A percentile compares a stretch with the other conserved stretches of the same genome.
Conservation (phyloP, 2,329 filamentous ascomycete species). For the Epichloe glyceriae region DNA sequence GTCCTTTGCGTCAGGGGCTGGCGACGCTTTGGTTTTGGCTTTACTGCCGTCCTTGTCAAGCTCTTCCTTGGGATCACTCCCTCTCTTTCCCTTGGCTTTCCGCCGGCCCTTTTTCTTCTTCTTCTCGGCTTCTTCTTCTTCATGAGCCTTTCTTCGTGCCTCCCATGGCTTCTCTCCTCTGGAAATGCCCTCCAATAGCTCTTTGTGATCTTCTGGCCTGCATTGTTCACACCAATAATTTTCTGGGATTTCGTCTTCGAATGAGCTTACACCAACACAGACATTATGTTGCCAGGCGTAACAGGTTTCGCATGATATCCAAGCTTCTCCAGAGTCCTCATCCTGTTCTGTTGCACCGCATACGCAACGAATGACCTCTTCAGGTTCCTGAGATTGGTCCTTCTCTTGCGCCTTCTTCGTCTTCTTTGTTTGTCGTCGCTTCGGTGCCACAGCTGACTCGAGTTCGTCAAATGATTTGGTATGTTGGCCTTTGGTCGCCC, state of each 20-base stretch:
- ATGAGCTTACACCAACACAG: slow-evolving; percentile 75
- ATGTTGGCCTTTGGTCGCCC: slow-evolving; percentile 94
- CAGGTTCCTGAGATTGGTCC: slow-evolving; percentile 38
- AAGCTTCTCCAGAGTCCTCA: slow-evolving; percentile 74
- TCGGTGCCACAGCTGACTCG: slow-evolving; percentile 42
- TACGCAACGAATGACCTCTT: slow-evolving; percentile 80
- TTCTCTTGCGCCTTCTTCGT: slow-evolving; percentile 53
- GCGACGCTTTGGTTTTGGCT: slow-evolving; percentile 25
- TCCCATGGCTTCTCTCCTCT: slow-evolving; percentile 84
- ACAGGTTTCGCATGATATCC: slow-evolving; percentile 93
- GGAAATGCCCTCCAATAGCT: slow-evolving; percentile 63
- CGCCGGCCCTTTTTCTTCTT: slow-evolving; percentile 46
- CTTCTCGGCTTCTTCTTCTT: slow-evolving; percentile 48
- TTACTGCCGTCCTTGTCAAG: slow-evolving; percentile 28
- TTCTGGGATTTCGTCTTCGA: slow-evolving; percentile 64
- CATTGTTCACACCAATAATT: slow-evolving; percentile 92
- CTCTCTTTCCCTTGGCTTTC: slow-evolving; percentile 50
- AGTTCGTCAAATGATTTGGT: slow-evolving; percentile 73
- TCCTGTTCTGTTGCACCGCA: slow-evolving; percentile 80
- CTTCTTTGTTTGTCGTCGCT: slow-evolving; percentile 37
- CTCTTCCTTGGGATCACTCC: slow-evolving; percentile 54
- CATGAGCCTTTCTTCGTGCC: slow-evolving; percentile 47
- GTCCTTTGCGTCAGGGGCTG: slow-evolving; percentile 32
- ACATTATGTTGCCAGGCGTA: slow-evolving; percentile 95
- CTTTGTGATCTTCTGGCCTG: slow-evolving; percentile 68